Evolutionary conservation across 1,139 yeast genomes (phyloP), one percentile per base, ranked within the genome.

Genomic region (Geotrichum australiense): DNA sequence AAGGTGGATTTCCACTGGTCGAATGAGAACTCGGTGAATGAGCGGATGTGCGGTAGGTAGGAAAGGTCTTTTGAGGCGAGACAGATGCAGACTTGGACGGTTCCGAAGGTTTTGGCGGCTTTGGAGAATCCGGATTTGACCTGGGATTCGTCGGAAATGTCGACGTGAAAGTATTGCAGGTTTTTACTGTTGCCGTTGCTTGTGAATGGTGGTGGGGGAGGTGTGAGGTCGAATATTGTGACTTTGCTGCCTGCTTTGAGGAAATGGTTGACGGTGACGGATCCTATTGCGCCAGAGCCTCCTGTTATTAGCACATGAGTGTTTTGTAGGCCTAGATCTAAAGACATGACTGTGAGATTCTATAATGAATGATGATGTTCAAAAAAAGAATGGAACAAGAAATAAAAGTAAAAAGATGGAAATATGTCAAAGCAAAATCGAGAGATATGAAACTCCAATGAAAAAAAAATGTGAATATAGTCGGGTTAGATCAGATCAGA

Each of bases 11-110:
- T 28, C 43, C 43, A 45, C 30, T 45, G 48, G 5, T 35, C 29
- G 10, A 42, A n/a, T 6, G 46, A 40, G 29, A 45, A 25, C 28
- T 42, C 37, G 19, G 26, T 18, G 5, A 45, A 30, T 12, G 42
- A 31, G 15, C n/a, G 27, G 16, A 36, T 43, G 36, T 45, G 48
- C 6, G 35, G 27, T 14, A 39, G 15, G 40, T 38, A 42, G 8
- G 43, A 37, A 10, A 42, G 38, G 35, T 45, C 48, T 14, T 35
- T 26, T 23, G 46, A 25, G 18, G 46, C 48, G 11, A 45, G 38
- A 14, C 46, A 46, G 8, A 45, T 44, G 32, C 48, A 45, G 10
- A 41, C 41, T n/a, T 45, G 46, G 28, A 45, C 37, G 8, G 42
- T 26, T 8, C 48, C 48, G 14, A 42, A 45, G 14, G 25, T 21